phyloP scores from a whole-genome alignment of 192 early-diverging fungal species.

The Podila horticola region DNA sequence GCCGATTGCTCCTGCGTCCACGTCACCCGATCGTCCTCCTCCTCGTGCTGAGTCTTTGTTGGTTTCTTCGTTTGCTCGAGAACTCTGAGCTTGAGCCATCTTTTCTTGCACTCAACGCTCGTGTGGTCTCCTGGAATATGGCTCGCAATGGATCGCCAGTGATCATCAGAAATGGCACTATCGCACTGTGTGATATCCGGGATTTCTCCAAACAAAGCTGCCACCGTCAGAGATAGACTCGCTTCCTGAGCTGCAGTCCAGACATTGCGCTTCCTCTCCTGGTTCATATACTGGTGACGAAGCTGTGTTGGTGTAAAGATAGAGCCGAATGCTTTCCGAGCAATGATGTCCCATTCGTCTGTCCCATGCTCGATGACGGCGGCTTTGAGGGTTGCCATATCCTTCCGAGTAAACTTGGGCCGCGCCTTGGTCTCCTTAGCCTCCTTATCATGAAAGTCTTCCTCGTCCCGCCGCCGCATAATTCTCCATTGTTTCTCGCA shows the following conservation, averaged over 20 bases:
- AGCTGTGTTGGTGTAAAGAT: not conserved
- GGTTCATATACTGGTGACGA: slow-evolving; percentile 9
- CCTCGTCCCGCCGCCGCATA: not conserved
- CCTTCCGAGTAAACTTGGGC: slow-evolving; percentile 1
- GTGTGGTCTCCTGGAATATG: slow-evolving; percentile 23
- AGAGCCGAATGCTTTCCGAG: slow-evolving; percentile 1
- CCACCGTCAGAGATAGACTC: not conserved
- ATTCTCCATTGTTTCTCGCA: slow-evolving; percentile 28
- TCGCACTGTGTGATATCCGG: not conserved
- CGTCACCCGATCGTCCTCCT: not conserved
- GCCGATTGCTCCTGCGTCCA: slow-evolving; percentile 22
- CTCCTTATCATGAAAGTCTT: not conserved
- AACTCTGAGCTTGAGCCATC: slow-evolving; percentile 16
- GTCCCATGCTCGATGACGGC: slow-evolving; percentile 11
- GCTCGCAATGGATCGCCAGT: slow-evolving; percentile 14
- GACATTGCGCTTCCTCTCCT: slow-evolving; percentile 7
- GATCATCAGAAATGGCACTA: not conserved
- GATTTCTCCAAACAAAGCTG: not conserved
- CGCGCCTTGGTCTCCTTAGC: not conserved
- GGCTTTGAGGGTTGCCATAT: not conserved
- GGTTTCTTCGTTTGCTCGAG: not conserved
- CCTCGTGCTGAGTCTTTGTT: not conserved
- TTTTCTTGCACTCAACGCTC: slow-evolving; percentile 10
- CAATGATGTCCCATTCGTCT: slow-evolving; percentile 22
- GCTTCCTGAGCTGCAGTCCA: slow-evolving; percentile 11